phyloP scores from a whole-genome alignment of 768 basidiomycete genomes.

The Xanthoconium purpureum region DNA sequence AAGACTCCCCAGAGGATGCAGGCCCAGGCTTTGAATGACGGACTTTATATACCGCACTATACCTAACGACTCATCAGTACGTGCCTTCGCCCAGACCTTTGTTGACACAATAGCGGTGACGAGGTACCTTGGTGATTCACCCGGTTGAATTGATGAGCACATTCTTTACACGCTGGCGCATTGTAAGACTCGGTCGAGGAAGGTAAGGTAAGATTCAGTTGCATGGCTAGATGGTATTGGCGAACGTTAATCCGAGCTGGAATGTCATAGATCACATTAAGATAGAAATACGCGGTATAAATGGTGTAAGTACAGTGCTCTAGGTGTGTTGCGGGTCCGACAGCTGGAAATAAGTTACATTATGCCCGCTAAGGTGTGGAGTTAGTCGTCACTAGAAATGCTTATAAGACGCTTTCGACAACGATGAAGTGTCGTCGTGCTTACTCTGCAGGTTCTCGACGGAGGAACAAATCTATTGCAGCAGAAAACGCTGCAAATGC shows the following conservation, averaged over 20 bases:
- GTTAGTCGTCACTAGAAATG: conserved; percentile 39
- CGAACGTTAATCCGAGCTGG: conserved; percentile 2
- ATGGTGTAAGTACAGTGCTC: conserved; percentile 16
- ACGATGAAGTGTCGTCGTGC: conserved; percentile 23
- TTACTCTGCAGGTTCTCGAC: conserved; percentile 78
- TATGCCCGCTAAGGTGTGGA: neutral
- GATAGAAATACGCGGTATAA: conserved; percentile 12
- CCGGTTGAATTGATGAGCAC: no score
- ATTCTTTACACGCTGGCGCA: no score
- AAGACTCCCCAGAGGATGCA: no score
- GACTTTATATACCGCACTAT: no score
- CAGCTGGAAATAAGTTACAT: conserved; percentile 18
- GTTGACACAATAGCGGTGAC: no score
- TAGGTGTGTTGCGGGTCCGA: conserved; percentile 10
- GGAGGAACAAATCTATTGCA: conserved; percentile 79
- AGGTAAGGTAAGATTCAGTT: no score
- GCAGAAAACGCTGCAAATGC: conserved; percentile 94
- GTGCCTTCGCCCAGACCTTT: no score
- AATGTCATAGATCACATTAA: conserved; percentile 10
- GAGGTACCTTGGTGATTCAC: no score
- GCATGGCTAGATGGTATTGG: no score
- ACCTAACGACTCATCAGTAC: no score
- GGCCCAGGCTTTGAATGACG: no score
- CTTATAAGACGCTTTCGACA: conserved; percentile 5
- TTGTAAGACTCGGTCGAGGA: no score